Evolutionary conservation across 768 basidiomycete genomes (phyloP).

Genomic region (Polyporus arcularius): DNA sequence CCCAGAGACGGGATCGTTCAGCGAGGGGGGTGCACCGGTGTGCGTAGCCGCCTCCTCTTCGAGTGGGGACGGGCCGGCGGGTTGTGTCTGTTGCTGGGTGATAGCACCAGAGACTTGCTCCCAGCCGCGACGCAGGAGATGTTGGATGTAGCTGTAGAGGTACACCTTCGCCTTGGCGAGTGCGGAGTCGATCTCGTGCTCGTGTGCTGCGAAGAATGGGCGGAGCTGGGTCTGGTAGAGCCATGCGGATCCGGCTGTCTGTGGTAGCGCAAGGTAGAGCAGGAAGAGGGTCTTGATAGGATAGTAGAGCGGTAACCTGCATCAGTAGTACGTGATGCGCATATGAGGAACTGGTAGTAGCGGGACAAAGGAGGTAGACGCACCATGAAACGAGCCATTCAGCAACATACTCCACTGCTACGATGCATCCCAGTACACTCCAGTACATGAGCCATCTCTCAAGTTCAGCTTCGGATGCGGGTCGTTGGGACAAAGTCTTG

Average conservation of each 20-base stretch:
- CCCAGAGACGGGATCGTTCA: constrained; percentile 58
- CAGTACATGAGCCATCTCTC: constrained; percentile 99
- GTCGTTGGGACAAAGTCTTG: constrained; percentile 87
- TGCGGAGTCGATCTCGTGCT: constrained; percentile 80
- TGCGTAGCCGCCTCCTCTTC: constrained; percentile 27
- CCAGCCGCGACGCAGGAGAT: constrained; percentile 65
- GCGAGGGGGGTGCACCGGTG: constrained; percentile 43
- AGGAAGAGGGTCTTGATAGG: constrained; percentile 81
- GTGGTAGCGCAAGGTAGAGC: constrained; percentile 87
- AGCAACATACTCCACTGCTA: constrained; percentile 78
- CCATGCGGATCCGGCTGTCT: constrained; percentile 85
- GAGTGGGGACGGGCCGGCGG: constrained; percentile 18
- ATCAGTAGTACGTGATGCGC: background rate
- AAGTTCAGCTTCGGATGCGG: constrained; percentile 79
- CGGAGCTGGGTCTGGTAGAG: constrained; percentile 79
- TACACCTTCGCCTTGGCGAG: constrained; percentile 65
- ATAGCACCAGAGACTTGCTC: constrained; percentile 55
- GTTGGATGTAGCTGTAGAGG: constrained; percentile 65
- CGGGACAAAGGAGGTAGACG: constrained; percentile 30
- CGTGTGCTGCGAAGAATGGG: constrained; percentile 82
- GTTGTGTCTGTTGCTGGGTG: constrained; percentile 40
- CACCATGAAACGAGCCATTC: constrained; percentile 91
- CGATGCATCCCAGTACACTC: constrained; percentile 84
- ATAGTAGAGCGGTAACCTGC: constrained; percentile 89
- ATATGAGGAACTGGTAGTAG: constrained; percentile 8